phyloP scores from a whole-genome alignment of 148 eudicot genomes.

The Selenicereus undatus region DNA sequence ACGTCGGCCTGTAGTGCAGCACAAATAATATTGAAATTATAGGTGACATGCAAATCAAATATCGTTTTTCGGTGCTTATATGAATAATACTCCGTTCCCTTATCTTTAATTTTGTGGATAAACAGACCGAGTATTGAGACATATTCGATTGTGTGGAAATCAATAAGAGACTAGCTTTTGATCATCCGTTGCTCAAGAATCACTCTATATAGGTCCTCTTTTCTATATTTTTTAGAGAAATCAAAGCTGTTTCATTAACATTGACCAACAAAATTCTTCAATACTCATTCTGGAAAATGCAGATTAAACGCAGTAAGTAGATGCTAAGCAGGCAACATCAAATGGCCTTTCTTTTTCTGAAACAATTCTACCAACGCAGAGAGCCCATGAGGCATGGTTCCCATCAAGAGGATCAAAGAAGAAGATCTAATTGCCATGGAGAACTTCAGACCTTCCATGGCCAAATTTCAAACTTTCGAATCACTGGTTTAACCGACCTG shows the following conservation, averaged over 20 bases:
- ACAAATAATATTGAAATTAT: no score
- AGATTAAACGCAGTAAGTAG: constrained; percentile 19
- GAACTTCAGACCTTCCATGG: constrained; percentile 1
- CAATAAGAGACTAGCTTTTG: constrained; percentile 17
- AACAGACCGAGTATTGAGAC: constrained; percentile 21
- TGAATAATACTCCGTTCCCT: no score
- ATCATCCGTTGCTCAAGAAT: constrained; percentile 27
- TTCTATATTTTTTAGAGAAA: not conserved
- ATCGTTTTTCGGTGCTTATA: no score
- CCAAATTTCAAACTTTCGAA: not conserved
- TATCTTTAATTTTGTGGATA: not conserved
- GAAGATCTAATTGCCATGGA: constrained; percentile 21
- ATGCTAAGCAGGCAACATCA: not conserved
- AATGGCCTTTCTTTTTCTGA: not conserved
- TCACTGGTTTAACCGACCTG: no score
- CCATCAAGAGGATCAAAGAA: constrained; percentile 19
- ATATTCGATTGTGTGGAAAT: constrained; percentile 26
- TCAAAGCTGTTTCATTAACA: no score
- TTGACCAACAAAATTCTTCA: no score
- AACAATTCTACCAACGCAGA: constrained; percentile 2
- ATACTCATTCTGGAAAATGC: not conserved
- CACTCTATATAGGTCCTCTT: constrained; percentile 19
- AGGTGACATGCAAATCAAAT: no score
- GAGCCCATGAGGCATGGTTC: constrained; percentile 25
- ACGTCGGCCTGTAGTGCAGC: not conserved